Base-by-base conservation (phyloP, 768 basidiomycete genomes). In the Leccinum imitatum region DNA sequence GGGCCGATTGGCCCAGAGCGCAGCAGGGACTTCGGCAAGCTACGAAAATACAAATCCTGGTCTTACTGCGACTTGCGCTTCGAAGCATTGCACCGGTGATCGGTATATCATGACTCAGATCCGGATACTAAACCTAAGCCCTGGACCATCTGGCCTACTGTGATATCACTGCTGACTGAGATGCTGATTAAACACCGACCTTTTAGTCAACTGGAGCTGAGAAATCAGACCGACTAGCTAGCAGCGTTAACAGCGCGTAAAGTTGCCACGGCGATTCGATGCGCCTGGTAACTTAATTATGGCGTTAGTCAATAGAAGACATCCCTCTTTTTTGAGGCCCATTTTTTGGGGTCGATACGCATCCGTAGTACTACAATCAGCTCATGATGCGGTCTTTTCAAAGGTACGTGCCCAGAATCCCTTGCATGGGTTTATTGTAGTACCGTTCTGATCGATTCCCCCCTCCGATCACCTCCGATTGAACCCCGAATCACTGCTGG, bases 121-220 rank as follows among this genome's bases (percentile, higher is more conserved):
- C 11, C 33, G 33, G 33, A 11, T 33, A 30, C 30, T 30, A 9
- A 30, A 30, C 30, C 30, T 30, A 30, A 30, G 30, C 30, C 30
- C 30, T 33, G 33, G 33, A 11, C 31, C 31, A 33, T 33, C 31
- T 33, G 11, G 4, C 31, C 13, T 33, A 0, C 13, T 33, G 33
- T 33, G 33, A 31, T 15, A 3, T 51, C 47, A 56, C 17, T 4
- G 46, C 46, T 60, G 58, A 59, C 54, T 37, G 58, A 59, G 58
- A 30, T 50, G 54, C 54, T 56, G 58, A 37, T 48, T 17, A 59
- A 47, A 41, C 13, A 39, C 57, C 15, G 56, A 23, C 6, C 11
- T 19, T 21, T 27, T 17, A 10, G 14, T 27, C 9, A 37, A 35
- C 35, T 11, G 4, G 25, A 9, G 47, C 21, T 50, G 23, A 50